Evolutionary conservation across 2,329 filamentous ascomycete genomes (phyloP).

Genomic region (Fonsecaea erecta): DNA sequence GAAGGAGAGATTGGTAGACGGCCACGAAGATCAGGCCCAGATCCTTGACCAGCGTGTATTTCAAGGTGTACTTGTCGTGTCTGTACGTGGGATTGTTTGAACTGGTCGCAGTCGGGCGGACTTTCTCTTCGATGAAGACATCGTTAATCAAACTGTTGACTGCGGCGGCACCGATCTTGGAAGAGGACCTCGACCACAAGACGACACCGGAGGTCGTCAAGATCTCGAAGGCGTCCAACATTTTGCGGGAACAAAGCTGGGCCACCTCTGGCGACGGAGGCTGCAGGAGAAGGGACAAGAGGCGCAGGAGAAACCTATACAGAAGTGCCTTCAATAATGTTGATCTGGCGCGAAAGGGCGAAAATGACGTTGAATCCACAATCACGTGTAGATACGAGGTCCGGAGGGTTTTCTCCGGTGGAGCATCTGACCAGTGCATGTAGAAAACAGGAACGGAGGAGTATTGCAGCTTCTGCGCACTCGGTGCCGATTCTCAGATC

Average conservation of each 20-base stretch:
- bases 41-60: conserved; percentile 92
- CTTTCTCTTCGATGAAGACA: conserved; percentile 96
- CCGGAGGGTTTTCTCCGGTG: neutral
- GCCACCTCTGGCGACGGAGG: neutral
- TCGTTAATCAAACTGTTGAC: conserved; percentile 95
- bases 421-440: neutral
- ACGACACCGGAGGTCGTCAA: conserved; percentile 95
- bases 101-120: conserved; percentile 60
- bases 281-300: neutral
- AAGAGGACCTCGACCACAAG: conserved; percentile 89
- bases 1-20: conserved; percentile 92
- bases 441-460: neutral
- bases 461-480: neutral
- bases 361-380: neutral
- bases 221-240: conserved; percentile 97
- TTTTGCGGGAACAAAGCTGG: conserved; percentile 46
- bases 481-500: neutral
- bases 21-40: conserved; percentile 95
- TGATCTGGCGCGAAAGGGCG: neutral
- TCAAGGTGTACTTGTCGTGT: conserved; percentile 90
- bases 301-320: neutral
- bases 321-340: neutral
- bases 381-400: neutral
- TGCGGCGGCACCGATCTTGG: conserved; percentile 76
- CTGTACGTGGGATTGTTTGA: conserved; percentile 77